These are phyloP conservation scores for Nidularia sp. DNA, from an alignment of 768 basidiomycete genomes.

Conservation along the genomic window DNA sequence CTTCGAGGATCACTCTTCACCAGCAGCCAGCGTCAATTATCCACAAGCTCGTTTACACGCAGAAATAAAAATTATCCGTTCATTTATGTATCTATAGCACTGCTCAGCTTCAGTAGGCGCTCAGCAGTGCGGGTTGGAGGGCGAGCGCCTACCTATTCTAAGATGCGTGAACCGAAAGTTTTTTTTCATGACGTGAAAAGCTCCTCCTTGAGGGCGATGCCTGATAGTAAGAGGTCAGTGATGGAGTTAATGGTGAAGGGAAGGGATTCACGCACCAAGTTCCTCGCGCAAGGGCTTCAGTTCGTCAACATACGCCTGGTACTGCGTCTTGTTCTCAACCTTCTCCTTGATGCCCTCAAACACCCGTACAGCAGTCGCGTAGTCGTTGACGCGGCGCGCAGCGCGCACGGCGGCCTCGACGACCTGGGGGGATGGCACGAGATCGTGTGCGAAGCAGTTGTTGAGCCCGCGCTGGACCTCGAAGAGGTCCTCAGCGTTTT, in stretches of 20 bases:
- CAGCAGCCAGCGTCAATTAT: too few relatives aligned
- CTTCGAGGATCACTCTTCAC: too few relatives aligned
- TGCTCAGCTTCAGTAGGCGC: too few relatives aligned
- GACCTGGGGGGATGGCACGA: constrained; percentile 82
- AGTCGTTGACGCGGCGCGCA: constrained; percentile 91
- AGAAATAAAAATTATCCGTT: too few relatives aligned
- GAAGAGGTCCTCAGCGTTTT: constrained; percentile 90
- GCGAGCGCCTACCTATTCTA: too few relatives aligned
- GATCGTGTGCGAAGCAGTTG: constrained; percentile 99
- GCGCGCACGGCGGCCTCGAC: constrained; percentile 86
- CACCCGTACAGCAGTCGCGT: constrained; percentile 92
- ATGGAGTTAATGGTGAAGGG: neutral
- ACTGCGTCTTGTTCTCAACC: constrained; percentile 96
- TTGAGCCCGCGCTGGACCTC: constrained; percentile 99
- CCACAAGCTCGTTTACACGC: too few relatives aligned
- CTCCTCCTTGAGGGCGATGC: constrained; percentile 21
- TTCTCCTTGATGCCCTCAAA: constrained; percentile 97
- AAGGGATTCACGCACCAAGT: constrained; percentile 58
- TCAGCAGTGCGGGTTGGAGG: too few relatives aligned
- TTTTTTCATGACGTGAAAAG: constrained; percentile 18
- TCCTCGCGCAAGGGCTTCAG: constrained; percentile 86
- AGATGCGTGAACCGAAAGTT: too few relatives aligned
- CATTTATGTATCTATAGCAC: too few relatives aligned
- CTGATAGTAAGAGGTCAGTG: constrained; percentile 5
- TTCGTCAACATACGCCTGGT: constrained; percentile 89